A percentile compares a stretch with the other conserved stretches of the same genome.
Conservation (phyloP, 495 filamentous ascomycete species). For the Parathielavia appendiculata region DNA sequence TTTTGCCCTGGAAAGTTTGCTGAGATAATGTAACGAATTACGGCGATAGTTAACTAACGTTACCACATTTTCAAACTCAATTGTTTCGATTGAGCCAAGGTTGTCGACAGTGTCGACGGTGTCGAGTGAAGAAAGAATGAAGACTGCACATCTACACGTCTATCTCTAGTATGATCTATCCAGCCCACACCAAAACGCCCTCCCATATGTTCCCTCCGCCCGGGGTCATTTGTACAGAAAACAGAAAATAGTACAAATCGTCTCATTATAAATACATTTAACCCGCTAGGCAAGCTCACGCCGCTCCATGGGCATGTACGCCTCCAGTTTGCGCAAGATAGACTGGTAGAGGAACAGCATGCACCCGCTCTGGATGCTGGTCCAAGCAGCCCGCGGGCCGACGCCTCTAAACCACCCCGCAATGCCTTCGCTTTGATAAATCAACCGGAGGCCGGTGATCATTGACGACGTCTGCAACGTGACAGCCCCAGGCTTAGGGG, state of each 20-base stretch:
- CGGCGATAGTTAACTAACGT: too few relatives aligned
- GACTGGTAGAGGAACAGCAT: constrained; percentile 97
- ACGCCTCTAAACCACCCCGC: constrained; percentile 93
- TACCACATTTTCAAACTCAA: too few relatives aligned
- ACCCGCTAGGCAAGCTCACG: constrained; percentile 22
- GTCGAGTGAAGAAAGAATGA: constrained; percentile 7
- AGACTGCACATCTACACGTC: constrained; percentile 18
- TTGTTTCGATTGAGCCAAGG: too few relatives aligned
- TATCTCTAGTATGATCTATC: constrained; percentile 25
- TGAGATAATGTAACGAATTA: too few relatives aligned
- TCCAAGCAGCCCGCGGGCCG: constrained; percentile 92
- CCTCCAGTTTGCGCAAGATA: constrained; percentile 69
- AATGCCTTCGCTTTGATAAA: constrained; percentile 84
- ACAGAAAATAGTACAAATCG: constrained; percentile 21
- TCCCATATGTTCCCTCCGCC: constrained; percentile 12
- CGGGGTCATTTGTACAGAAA: not conserved
- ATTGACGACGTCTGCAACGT: constrained; percentile 85
- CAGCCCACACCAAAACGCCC: constrained; percentile 23
- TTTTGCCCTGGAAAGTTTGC: too few relatives aligned
- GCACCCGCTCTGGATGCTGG: constrained; percentile 90
- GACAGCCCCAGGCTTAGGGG: constrained; percentile 64
- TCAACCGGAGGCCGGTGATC: constrained; percentile 73
- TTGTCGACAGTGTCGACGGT: not conserved
- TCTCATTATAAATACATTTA: constrained; percentile 22
- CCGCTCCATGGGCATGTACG: constrained; percentile 38